These are phyloP conservation scores for Oryza longistaminata DNA, from an alignment of 176 grass and related monocot genomes.

Conservation along the genomic window DNA sequence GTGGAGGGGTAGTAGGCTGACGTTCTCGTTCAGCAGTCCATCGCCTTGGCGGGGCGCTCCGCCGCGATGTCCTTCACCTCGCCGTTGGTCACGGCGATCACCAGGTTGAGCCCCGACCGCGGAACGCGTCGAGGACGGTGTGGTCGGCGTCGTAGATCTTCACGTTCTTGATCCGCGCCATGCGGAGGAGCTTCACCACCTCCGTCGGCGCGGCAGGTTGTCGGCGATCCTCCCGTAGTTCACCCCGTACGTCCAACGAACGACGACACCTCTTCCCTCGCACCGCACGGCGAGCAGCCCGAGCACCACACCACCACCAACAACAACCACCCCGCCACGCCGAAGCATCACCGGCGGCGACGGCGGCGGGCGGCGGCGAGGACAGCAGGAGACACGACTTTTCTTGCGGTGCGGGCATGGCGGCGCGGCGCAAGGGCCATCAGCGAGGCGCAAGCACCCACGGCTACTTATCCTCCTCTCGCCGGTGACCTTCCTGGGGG, in stretches of 20 bases:
- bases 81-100: conserved; percentile 63
- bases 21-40: conserved; percentile 64
- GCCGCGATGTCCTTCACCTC: conserved; percentile 53
- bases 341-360: conserved; percentile 1
- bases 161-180: conserved; percentile 53
- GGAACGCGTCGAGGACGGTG: conserved; percentile 59
- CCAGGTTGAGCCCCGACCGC: conserved; percentile 56
- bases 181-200: conserved; percentile 57
- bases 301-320: not conserved
- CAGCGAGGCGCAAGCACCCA: not conserved
- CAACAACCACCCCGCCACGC: not conserved
- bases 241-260: conserved; percentile 68
- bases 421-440: conserved; percentile 45
- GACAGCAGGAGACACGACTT: conserved; percentile 21
- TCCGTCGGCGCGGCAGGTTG: conserved; percentile 53
- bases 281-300: conserved; percentile 33
- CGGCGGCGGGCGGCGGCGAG: not conserved
- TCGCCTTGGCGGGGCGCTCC: conserved; percentile 44
- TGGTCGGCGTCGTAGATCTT: conserved; percentile 71
- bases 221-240: conserved; percentile 81
- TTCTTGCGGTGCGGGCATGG: conserved; percentile 39
- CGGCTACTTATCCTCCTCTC: conserved; percentile 28
- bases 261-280: conserved; percentile 16
- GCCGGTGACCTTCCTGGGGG: not conserved
- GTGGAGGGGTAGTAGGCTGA: conserved; percentile 66